Evolutionary conservation across 2,329 filamentous ascomycete genomes (phyloP).

Genomic region (Epichloe scottii): DNA sequence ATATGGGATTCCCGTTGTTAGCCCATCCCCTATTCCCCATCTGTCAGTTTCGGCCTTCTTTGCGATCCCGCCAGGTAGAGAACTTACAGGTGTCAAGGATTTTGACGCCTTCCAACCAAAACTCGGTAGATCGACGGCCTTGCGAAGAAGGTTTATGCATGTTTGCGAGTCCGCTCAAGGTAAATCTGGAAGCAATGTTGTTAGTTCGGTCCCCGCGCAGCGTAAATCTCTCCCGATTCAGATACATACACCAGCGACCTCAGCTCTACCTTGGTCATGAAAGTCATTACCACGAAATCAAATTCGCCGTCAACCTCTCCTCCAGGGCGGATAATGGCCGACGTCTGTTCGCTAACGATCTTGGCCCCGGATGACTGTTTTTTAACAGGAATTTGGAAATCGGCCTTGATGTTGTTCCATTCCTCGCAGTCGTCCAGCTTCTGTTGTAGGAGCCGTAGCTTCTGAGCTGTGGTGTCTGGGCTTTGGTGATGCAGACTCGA

Average conservation of each 20-base stretch:
- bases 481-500: slow-evolving; percentile 55
- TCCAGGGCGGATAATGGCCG: slow-evolving; percentile 34
- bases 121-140: slow-evolving; percentile 23
- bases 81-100: slow-evolving; percentile 35
- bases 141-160: slow-evolving; percentile 25
- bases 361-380: slow-evolving; percentile 33
- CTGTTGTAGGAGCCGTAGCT: slow-evolving; percentile 49
- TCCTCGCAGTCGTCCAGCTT: slow-evolving; percentile 45
- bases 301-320: slow-evolving; percentile 30
- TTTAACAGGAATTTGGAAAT: slow-evolving; percentile 43
- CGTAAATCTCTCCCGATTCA: background rate
- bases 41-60: background rate
- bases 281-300: slow-evolving; percentile 47
- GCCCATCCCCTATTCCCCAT: slow-evolving; percentile 20
- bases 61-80: background rate
- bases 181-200: slow-evolving; percentile 27
- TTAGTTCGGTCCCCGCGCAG: slow-evolving; percentile 8
- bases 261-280: slow-evolving; percentile 47
- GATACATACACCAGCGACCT: slow-evolving; percentile 39
- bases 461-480: slow-evolving; percentile 42
- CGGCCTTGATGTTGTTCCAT: slow-evolving; percentile 34
- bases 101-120: slow-evolving; percentile 30
- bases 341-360: slow-evolving; percentile 45
- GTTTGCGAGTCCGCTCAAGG: slow-evolving; percentile 39
- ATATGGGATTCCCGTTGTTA: slow-evolving; percentile 23